Evolutionary conservation across 78 protist genomes (phyloP).

Genomic region (Dictyostelium purpureum): DNA sequence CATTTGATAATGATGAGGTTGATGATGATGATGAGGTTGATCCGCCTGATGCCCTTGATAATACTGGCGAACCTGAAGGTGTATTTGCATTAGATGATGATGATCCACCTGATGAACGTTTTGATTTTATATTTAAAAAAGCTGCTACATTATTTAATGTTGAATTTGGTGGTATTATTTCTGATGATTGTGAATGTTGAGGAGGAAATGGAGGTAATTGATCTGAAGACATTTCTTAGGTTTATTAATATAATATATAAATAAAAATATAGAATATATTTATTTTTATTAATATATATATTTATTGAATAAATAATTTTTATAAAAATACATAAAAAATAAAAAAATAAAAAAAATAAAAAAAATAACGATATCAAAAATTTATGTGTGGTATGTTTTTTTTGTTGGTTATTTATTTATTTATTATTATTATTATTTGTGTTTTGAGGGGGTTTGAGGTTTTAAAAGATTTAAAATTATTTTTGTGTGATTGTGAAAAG

Average conservation of each 20-base stretch:
- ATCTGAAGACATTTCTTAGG: not conserved
- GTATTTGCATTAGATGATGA: not conserved
- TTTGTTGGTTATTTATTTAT: no score
- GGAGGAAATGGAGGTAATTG: not conserved
- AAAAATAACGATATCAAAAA: not conserved
- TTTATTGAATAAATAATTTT: not conserved
- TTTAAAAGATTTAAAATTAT: no score
- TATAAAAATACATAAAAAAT: not conserved
- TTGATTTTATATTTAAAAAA: not conserved
- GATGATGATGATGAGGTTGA: not conserved
- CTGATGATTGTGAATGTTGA: no score
- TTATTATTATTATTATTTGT: no score
- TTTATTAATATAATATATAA: no score
- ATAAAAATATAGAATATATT: no score
- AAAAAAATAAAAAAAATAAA: not conserved
- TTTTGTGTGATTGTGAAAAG: no score
- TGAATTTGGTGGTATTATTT: not conserved
- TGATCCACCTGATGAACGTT: conserved; percentile 2
- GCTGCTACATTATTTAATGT: not conserved
- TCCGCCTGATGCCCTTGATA: not conserved
- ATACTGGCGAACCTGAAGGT: conserved; percentile 4
- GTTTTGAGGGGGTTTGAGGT: no score
- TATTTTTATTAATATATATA: not conserved
- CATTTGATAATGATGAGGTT: not conserved
- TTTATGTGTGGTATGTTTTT: not conserved